Evolutionary conservation across 257 asterid genomes (phyloP), one percentile per base, ranked within the genome.

Genomic region (Verbascum thapsus): DNA sequence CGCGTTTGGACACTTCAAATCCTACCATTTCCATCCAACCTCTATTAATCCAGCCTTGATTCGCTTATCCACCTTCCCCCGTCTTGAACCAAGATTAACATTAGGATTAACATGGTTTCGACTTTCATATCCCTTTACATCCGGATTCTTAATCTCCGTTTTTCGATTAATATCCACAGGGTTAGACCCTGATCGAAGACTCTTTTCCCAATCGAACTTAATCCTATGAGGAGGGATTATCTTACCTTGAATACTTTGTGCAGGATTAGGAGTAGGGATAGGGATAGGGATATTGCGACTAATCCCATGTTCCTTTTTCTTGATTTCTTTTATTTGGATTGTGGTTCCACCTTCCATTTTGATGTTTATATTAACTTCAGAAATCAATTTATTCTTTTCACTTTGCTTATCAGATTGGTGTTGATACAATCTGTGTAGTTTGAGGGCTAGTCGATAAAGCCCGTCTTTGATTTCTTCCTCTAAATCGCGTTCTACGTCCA

Each of bases 391-490:
- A n/a, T n/a, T n/a, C n/a, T n/a, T n/a, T 4, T 16, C 64, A 20
- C 45, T 73, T 20, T 51, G 20, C 11, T 15, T 44, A 39, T 60
- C 17, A 26, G 16, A 6, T 32, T 69, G 86, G 35, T 80, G 87
- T 13, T 71, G 78, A 63, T 88, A 84, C 20, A 89, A 74, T 53
- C 77, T 74, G 57, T 87, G 91, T 62, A 89, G 43, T 59, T 73
- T 79, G 18, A 76, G 72, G 58, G 96, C 91, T 26, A 85, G 78
- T 51, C 52, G 74, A 40, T 80, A 83, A 6, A 89, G 84, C 45
- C 70, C 84, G 7, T 87, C 86, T 69, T 83, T 83, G 53, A 88
- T 81, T 69, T 88, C 96, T 53, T 71, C 81, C 70, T 82, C 95
- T 60, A 86, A 54, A 38, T 72, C 75, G n/a, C 67, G 72, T 55